These are phyloP conservation scores for Paramecium sexaurelia DNA, from an alignment of 73 alveolate species.

Conservation along the genomic window DNA sequence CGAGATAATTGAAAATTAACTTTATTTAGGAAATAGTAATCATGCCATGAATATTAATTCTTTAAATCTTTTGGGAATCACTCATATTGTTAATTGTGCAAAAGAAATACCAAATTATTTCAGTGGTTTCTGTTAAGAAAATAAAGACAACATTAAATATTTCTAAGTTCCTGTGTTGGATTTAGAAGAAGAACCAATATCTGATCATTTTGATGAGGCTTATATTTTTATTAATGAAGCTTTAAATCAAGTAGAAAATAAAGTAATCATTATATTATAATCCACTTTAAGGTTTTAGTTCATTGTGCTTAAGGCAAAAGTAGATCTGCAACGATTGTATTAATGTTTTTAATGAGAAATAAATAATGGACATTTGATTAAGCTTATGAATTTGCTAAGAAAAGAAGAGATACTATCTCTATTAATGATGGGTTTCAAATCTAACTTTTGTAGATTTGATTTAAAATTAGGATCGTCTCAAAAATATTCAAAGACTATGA, in stretches of 20 bases:
- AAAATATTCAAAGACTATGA: background rate
- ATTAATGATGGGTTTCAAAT: constrained; percentile 83
- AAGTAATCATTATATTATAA: background rate
- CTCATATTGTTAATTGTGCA: constrained; percentile 81
- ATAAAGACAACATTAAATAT: constrained; percentile 60
- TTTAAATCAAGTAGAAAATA: background rate
- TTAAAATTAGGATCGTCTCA: background rate
- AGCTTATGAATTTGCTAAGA: constrained; percentile 72
- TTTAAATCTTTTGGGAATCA: constrained; percentile 73
- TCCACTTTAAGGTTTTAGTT: constrained; percentile 70
- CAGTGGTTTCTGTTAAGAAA: background rate
- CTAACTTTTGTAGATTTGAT: background rate
- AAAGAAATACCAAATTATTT: constrained; percentile 77
- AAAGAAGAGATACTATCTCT: constrained; percentile 79
- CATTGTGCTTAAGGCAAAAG: constrained; percentile 92
- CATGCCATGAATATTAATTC: constrained; percentile 71
- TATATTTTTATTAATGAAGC: constrained; percentile 61
- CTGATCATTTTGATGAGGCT: constrained; percentile 63
- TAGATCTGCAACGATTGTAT: constrained; percentile 85
- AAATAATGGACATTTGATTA: constrained; percentile 69
- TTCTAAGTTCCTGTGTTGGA: constrained; percentile 54
- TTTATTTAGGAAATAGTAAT: constrained; percentile 75
- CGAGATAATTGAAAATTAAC: constrained; percentile 72
- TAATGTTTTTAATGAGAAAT: constrained; percentile 84
- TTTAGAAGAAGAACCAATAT: constrained; percentile 49